These are phyloP conservation scores for Geotrichum fermentans DNA, from an alignment of 1,139 yeast species.

Conservation along the genomic window DNA sequence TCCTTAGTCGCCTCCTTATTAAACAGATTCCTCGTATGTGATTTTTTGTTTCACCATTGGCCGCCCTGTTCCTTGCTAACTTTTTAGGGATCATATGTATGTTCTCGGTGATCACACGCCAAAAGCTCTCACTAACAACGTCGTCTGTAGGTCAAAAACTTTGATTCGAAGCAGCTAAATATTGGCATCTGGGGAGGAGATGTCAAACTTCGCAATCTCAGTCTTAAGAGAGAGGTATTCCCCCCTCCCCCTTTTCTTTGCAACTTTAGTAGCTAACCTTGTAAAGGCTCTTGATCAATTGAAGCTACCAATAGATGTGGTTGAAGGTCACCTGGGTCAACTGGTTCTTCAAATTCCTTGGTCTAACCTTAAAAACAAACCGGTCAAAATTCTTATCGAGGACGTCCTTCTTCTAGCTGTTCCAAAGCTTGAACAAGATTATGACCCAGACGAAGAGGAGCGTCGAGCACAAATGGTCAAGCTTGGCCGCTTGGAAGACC, in stretches of 20 bases:
- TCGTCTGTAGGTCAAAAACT: constrained; percentile 83
- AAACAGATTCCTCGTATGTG: constrained; percentile 45
- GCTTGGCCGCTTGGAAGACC: constrained; percentile 58
- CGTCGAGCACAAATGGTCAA: constrained; percentile 63
- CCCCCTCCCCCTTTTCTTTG: not conserved
- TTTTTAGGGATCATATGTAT: constrained; percentile 31
- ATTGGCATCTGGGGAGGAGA: constrained; percentile 98
- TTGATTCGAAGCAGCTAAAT: constrained; percentile 88
- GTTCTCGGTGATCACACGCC: constrained; percentile 2
- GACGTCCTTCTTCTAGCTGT: constrained; percentile 80
- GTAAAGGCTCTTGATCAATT: constrained; percentile 74
- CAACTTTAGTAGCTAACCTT: not conserved
- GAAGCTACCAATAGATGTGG: constrained; percentile 81
- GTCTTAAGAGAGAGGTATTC: constrained; percentile 60
- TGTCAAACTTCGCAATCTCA: constrained; percentile 73
- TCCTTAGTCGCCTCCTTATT: constrained; percentile 48
- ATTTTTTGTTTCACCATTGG: no score
- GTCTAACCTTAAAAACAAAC: constrained; percentile 89
- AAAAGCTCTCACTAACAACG: not conserved
- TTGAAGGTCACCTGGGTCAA: constrained; percentile 86
- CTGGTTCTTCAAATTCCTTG: constrained; percentile 91
- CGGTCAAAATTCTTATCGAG: constrained; percentile 85
- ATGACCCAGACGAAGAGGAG: constrained; percentile 62
- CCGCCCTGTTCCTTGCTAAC: no score
- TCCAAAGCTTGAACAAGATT: constrained; percentile 53